Base-by-base conservation (phyloP, 1,284 basidiomycete genomes). In the Heterobasidion irregulare region DNA sequence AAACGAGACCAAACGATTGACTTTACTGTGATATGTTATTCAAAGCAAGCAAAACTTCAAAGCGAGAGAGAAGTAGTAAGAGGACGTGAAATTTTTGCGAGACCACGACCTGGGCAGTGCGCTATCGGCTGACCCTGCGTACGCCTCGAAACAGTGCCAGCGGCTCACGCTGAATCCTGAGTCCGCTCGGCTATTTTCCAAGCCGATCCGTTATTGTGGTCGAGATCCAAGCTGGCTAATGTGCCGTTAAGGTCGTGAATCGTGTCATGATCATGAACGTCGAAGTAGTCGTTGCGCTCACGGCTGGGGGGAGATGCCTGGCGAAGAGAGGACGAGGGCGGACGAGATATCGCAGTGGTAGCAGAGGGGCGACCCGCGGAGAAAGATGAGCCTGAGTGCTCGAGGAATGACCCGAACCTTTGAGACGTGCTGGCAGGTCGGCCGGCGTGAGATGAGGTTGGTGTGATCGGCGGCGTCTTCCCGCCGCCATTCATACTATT, bases 161-260 rank as follows among this genome's bases (percentile, higher is more conserved):
- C 16, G 18, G 46, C 46, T 47, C 46, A 47, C 26, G 46, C 32
- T 34, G 34, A 51, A 32, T 59, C 44, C 33, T 44, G 47, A 33
- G 12, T n/a, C 38, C 41, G 53, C 51, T 18, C 16, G 32, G 35
- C 18, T 46, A 52, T 48, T 56, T 32, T 48, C 53, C 61, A 66
- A 13, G 62, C 59, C 46, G 64, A 60, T 49, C 57, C 47, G 58
- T 57, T 50, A 56, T 59, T 52, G 59, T 53, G 55, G 63, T 84
- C 84, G 56, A 89, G 68, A 59, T 87, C 77, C 26, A 90, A 77
- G 62, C 82, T 86, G 32, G 86, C 83, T 35, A 90, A 73, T n/a
- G 83, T 88, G 18, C 84, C 83, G 61, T 87, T 89, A 50, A 90
- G 68, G 67, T 89, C 86, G 43, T 80, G 79, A 61, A 90, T 76